Conservation (phyloP, 805 yeast species). For the Suhomyces tanzawaensis region DNA sequence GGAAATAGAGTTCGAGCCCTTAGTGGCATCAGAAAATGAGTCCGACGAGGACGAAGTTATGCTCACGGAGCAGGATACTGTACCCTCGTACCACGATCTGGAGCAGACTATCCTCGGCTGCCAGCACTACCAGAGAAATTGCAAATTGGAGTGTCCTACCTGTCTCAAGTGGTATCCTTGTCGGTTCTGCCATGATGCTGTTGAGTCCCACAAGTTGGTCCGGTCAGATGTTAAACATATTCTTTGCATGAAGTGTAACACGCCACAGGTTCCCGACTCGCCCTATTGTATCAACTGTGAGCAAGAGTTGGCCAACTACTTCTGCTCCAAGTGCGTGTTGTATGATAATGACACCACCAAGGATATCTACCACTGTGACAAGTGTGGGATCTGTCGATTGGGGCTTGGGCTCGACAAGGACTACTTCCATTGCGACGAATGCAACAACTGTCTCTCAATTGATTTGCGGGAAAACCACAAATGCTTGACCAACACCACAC, state of each 20-base stretch:
- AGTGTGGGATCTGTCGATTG: constrained; percentile 88
- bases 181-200: constrained; percentile 81
- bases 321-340: constrained; percentile 72
- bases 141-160: constrained; percentile 76
- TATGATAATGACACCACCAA: constrained; percentile 79
- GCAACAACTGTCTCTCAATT: constrained; percentile 85
- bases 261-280: constrained; percentile 69
- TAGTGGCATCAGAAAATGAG: background rate
- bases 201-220: constrained; percentile 45
- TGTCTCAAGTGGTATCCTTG: constrained; percentile 79
- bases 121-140: constrained; percentile 75
- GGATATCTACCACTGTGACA: constrained; percentile 87
- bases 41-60: constrained; percentile 41
- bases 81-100: constrained; percentile 47
- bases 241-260: constrained; percentile 76
- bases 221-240: constrained; percentile 64
- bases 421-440: constrained; percentile 85
- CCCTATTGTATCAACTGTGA: constrained; percentile 70
- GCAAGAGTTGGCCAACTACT: constrained; percentile 67
- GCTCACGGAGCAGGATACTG: constrained; percentile 46
- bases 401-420: constrained; percentile 88
- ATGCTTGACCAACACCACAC: constrained; percentile 85
- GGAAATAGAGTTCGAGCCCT: background rate
- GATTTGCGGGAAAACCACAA: constrained; percentile 73
- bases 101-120: constrained; percentile 63